Base-by-base conservation (phyloP, 1,139 yeast species). In the Saccharomyces hybrid region DNA sequence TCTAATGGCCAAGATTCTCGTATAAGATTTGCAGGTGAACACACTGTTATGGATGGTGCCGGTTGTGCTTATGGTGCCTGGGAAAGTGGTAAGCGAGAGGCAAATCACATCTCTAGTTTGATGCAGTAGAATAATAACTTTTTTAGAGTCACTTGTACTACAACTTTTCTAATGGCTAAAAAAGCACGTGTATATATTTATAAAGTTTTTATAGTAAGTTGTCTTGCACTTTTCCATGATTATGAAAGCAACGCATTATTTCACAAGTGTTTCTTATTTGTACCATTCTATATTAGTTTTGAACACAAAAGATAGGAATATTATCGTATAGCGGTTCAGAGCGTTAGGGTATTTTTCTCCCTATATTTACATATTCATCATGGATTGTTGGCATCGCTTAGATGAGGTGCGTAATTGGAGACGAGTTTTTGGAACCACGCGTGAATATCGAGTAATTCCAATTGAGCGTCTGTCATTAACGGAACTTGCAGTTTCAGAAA, bases 11-110 rank as follows among this genome's bases (percentile, higher is more conserved):
- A 74, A 47, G 86, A 83, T 41, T 66, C 69, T 1, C 71, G 76
- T n/a, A 74, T 88, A 5, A 73, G 93, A 52, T 88, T 88, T 73
- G 96, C 95, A 0, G 96, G 96, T 9, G 96, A 88, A 68, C 96
- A 87, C 65, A 82, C 95, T 1, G 78, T 80, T 25, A 71, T 77
- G 62, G 88, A 85, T 57, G 96, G 95, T 5, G 83, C 85, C 38
- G 96, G 96, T 0, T 88, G 96, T 71, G 90, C 84, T 5, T 93
- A 88, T 70, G 88, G 90, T 44, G 89, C 90, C 11, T 82, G 86
- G 80, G 69, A 71, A 60, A 80, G 88, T 63, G 96, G 96, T 1
- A 69, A 68, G 54, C 78, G 95, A 60, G 96, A 87, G 61, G 95
- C 91, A 1, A 64, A 61, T 2, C 70, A 67, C 53, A 67, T 77